A percentile compares a stretch with the other conserved stretches of the same genome.
Evolutionary conservation across 192 early-diverging fungal species (phyloP).

Genomic region (Backusella parvicylindrica): DNA sequence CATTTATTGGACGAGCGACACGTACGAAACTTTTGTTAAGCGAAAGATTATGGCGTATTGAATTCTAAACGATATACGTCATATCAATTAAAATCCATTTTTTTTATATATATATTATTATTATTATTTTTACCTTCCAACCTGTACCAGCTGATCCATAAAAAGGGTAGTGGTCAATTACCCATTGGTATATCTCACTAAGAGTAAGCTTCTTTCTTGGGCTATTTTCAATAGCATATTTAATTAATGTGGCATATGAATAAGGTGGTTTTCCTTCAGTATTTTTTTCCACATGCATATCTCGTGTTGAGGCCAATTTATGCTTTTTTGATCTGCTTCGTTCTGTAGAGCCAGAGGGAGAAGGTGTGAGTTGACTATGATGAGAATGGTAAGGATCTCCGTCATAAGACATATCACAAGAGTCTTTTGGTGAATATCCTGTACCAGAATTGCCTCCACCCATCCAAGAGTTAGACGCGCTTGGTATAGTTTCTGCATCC

Average conservation of each 20-base stretch:
- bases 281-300: constrained; percentile 33
- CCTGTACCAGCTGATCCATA: constrained; percentile 63
- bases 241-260: constrained; percentile 77
- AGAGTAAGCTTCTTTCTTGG: constrained; percentile 67
- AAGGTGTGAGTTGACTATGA: constrained; percentile 3
- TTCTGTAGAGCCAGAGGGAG: neutral
- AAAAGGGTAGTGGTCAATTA: constrained; percentile 69
- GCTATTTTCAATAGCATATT: constrained; percentile 68
- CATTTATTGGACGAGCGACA: constrained; percentile 73
- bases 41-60: constrained; percentile 81
- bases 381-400: neutral
- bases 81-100: neutral
- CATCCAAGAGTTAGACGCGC: neutral
- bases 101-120: neutral
- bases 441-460: neutral
- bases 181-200: constrained; percentile 78
- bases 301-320: constrained; percentile 3
- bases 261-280: constrained; percentile 61
- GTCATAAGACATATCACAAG: constrained; percentile 7
- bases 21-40: constrained; percentile 78
- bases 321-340: constrained; percentile 15
- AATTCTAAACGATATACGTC: constrained; percentile 57
- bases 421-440: constrained; percentile 8
- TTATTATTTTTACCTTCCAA: constrained; percentile 43
- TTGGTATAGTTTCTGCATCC: neutral